Evolutionary conservation across 2,329 filamentous ascomycete genomes (phyloP).

Genomic region (Aureobasidium sp.): DNA sequence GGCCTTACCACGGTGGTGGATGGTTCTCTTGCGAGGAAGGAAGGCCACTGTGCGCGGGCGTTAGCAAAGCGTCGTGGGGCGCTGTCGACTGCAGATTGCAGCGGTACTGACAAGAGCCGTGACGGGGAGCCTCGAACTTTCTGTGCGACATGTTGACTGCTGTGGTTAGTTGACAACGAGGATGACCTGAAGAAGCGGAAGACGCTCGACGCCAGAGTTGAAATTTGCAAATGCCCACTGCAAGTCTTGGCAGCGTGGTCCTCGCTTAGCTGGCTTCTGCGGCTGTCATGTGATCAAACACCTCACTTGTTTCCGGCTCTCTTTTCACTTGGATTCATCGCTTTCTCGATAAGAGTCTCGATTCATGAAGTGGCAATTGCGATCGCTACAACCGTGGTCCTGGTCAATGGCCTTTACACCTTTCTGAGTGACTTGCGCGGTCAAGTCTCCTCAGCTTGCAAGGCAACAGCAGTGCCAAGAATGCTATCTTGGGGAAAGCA

Average conservation of each 20-base stretch:
- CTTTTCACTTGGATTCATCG: too few species aligned
- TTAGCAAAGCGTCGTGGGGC: constrained; percentile 4
- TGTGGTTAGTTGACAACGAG: constrained; percentile 16
- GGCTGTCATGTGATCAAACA: background rate
- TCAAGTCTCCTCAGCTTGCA: background rate
- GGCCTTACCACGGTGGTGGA: constrained; percentile 93
- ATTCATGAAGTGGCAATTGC: too few species aligned
- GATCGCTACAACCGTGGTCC: too few species aligned
- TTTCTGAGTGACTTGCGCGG: background rate
- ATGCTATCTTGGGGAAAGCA: background rate
- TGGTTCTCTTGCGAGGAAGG: constrained; percentile 69
- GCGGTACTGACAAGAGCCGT: constrained; percentile 51
- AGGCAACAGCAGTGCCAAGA: background rate
- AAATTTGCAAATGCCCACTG: constrained; percentile 14
- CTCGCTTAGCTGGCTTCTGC: constrained; percentile 7
- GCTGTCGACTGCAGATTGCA: background rate
- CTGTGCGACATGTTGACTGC: constrained; percentile 47
- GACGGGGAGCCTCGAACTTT: constrained; percentile 82
- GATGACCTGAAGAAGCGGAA: constrained; percentile 3
- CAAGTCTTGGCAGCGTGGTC: constrained; percentile 13
- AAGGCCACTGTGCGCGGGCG: constrained; percentile 32
- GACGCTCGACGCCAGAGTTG: background rate
- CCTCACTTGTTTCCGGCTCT: too few species aligned
- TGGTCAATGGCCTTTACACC: too few species aligned
- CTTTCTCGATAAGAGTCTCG: too few species aligned